Conservation (phyloP, 2,329 filamentous ascomycete species). For the Neoscytalidium dimidiatum region DNA sequence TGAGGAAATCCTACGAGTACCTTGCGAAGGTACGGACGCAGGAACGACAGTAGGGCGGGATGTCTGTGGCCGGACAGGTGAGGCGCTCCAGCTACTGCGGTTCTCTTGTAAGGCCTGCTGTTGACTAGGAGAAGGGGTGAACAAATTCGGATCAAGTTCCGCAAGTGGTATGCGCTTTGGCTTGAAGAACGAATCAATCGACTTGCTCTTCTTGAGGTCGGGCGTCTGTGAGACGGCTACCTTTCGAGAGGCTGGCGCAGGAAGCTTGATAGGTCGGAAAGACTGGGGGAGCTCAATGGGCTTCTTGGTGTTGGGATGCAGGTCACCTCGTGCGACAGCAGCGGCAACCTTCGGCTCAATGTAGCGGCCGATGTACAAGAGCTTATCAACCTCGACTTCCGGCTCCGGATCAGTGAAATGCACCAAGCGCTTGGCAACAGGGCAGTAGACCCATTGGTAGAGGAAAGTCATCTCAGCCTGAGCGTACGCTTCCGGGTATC, state of each 20-base stretch:
- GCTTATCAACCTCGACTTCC: slow-evolving; percentile 65
- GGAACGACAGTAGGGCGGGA: slow-evolving; percentile 25
- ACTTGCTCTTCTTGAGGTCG: slow-evolving; percentile 60
- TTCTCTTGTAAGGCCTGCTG: slow-evolving; percentile 59
- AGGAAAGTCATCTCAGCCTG: slow-evolving; percentile 91
- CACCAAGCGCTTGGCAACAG: slow-evolving; percentile 68
- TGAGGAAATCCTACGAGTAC: not conserved
- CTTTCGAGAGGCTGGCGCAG: slow-evolving; percentile 39
- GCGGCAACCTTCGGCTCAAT: slow-evolving; percentile 70
- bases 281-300: slow-evolving; percentile 45
- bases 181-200: slow-evolving; percentile 68
- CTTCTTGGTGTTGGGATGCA: slow-evolving; percentile 87
- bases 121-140: slow-evolving; percentile 67
- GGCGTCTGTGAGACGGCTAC: slow-evolving; percentile 36
- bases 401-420: slow-evolving; percentile 69
- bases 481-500: slow-evolving; percentile 78
- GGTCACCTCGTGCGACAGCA: slow-evolving; percentile 75
- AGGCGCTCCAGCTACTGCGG: slow-evolving; percentile 55
- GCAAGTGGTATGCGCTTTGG: slow-evolving; percentile 63
- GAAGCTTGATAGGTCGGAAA: slow-evolving; percentile 32
- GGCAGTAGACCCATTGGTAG: slow-evolving; percentile 93
- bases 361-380: slow-evolving; percentile 78
- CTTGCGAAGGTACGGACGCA: not conserved
- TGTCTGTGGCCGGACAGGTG: slow-evolving; percentile 46
- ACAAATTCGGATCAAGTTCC: slow-evolving; percentile 67